Evolutionary conservation across 768 basidiomycete genomes (phyloP).

Genomic region (Gloeopeniophorella convolvens): DNA sequence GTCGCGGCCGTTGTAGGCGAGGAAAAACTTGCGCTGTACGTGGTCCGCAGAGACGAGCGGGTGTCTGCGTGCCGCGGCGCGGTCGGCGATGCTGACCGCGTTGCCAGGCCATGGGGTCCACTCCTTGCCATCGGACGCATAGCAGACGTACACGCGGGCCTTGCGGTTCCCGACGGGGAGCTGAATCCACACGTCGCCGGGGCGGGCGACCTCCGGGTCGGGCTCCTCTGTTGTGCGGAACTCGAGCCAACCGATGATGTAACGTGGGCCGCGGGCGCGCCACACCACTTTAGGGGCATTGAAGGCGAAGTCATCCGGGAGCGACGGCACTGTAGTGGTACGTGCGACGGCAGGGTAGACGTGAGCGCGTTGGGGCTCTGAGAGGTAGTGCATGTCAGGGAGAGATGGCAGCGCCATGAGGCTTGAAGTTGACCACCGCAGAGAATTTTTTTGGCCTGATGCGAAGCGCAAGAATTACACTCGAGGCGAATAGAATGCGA

Average conservation of each 20-base stretch:
- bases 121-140: constrained; percentile 5
- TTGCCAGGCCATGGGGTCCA: constrained; percentile 16
- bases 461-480: too few species aligned
- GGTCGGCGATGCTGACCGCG: background rate
- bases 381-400: constrained; percentile 14
- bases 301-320: constrained; percentile 11
- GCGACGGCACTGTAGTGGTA: constrained; percentile 2
- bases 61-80: constrained; percentile 2
- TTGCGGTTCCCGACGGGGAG: constrained; percentile 15
- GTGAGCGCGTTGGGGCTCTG: constrained; percentile 11
- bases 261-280: constrained; percentile 10
- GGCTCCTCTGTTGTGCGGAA: constrained; percentile 14
- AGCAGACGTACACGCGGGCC: constrained; percentile 15
- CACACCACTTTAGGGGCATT: constrained; percentile 1
- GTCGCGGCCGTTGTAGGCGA: constrained; percentile 9
- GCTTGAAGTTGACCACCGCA: background rate
- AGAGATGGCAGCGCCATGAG: background rate
- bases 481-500: too few species aligned
- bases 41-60: constrained; percentile 13
- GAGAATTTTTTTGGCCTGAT: too few species aligned
- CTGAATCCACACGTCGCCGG: constrained; percentile 16
- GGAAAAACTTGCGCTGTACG: constrained; percentile 13
- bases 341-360: constrained; percentile 8
- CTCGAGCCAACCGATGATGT: constrained; percentile 12
- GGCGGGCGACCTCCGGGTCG: constrained; percentile 13